Conservation (phyloP, 805 yeast genomes). For the Candida boidinii region DNA sequence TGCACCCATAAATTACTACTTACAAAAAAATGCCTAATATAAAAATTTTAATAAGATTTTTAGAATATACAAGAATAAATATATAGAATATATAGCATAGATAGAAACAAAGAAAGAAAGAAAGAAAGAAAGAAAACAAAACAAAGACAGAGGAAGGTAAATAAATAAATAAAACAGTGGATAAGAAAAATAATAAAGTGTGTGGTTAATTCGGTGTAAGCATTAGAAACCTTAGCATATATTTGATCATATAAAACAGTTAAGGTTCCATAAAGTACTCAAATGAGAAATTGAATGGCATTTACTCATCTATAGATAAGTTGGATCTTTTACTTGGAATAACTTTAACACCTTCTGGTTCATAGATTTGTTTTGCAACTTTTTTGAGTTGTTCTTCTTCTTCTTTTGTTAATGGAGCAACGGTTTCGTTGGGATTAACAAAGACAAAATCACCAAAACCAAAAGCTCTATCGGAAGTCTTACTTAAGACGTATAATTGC, state of each 20-base stretch:
- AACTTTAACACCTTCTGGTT: conserved; percentile 34
- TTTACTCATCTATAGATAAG: conserved; percentile 38
- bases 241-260: too few species aligned
- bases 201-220: too few species aligned
- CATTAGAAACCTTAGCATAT: too few species aligned
- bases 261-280: too few species aligned
- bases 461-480: conserved; percentile 85
- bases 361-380: conserved; percentile 45
- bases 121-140: too few species aligned
- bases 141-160: too few species aligned
- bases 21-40: too few species aligned
- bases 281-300: background rate
- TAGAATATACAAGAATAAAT: too few species aligned
- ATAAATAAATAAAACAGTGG: too few species aligned
- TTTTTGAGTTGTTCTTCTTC: conserved; percentile 50
- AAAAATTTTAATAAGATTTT: too few species aligned
- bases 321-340: conserved; percentile 55
- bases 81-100: background rate
- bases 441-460: conserved; percentile 85
- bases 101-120: background rate
- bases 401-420: conserved; percentile 57
- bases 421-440: conserved; percentile 73
- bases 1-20: too few species aligned
- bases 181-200: too few species aligned
- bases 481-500: conserved; percentile 79